phyloP scores from a whole-genome alignment of 306 rosid genomes.

The Vigna reflexopilosa region DNA sequence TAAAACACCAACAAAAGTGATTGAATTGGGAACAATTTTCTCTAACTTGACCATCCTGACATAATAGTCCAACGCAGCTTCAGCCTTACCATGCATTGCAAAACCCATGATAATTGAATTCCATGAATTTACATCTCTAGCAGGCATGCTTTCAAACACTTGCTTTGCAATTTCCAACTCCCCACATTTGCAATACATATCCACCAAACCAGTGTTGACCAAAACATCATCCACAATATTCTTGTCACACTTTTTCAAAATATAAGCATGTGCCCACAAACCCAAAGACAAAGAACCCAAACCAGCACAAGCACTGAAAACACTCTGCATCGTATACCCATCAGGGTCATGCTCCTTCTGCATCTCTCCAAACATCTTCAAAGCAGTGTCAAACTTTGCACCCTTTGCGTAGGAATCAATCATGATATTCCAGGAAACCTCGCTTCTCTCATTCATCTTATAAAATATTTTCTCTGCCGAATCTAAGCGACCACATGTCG shows the following conservation, averaged over 20 bases:
- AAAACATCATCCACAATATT: conserved; percentile 52
- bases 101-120: conserved; percentile 75
- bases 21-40: conserved; percentile 62
- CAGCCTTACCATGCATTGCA: conserved; percentile 75
- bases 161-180: conserved; percentile 64
- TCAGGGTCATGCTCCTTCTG: conserved; percentile 67
- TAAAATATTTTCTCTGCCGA: conserved; percentile 64
- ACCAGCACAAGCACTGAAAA: conserved; percentile 77
- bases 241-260: conserved; percentile 52
- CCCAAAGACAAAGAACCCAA: conserved; percentile 73
- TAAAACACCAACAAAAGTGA: conserved; percentile 75
- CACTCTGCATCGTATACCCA: conserved; percentile 80
- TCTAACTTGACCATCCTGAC: conserved; percentile 54
- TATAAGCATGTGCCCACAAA: conserved; percentile 83
- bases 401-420: conserved; percentile 65
- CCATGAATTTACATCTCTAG: conserved; percentile 66
- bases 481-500: conserved; percentile 69
- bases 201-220: conserved; percentile 68
- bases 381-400: conserved; percentile 61
- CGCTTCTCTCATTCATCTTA: conserved; percentile 60
- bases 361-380: conserved; percentile 70
- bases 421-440: conserved; percentile 82
- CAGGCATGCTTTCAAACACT: conserved; percentile 69
- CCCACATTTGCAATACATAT: conserved; percentile 88
- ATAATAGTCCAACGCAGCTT: conserved; percentile 59